phyloP scores from a whole-genome alignment of 441 rosid genomes.

The Rhodomyrtus psidioides region DNA sequence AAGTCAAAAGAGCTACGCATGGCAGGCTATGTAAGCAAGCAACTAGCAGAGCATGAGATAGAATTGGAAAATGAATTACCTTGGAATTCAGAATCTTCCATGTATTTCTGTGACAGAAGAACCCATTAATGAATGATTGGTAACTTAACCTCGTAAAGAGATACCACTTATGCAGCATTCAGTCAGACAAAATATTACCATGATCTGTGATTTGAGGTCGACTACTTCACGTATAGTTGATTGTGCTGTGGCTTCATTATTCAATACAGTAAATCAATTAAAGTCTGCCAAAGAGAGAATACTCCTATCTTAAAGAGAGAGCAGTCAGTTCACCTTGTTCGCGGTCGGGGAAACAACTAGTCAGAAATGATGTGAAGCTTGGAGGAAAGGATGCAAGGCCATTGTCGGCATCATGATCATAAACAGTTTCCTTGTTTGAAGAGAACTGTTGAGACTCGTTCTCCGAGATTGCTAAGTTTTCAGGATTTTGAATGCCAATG shows the following conservation, averaged over 20 bases:
- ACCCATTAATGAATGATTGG: not conserved
- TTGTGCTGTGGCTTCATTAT: constrained; percentile 26
- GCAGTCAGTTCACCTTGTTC: constrained; percentile 33
- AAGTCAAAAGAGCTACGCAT: not conserved
- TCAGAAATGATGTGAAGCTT: constrained; percentile 62
- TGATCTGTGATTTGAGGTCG: constrained; percentile 63
- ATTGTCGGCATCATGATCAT: constrained; percentile 14
- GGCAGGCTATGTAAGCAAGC: not conserved
- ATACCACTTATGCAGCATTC: not conserved
- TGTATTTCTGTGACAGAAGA: constrained; percentile 47
- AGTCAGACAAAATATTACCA: constrained; percentile 28
- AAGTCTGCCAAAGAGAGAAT: constrained; percentile 4
- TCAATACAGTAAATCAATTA: constrained; percentile 2
- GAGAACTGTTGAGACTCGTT: not conserved
- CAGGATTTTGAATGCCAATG: constrained; percentile 28
- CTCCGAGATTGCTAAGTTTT: constrained; percentile 21
- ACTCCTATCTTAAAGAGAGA: not conserved
- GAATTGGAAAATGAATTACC: constrained; percentile 30
- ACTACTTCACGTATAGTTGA: constrained; percentile 21
- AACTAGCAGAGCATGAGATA: not conserved
- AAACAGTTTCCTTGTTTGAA: constrained; percentile 13
- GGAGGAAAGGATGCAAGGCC: constrained; percentile 45
- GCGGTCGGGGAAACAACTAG: constrained; percentile 39
- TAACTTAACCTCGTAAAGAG: not conserved
- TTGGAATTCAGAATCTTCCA: constrained; percentile 82